Conservation (phyloP, 2,329 filamentous ascomycete species). For the Nigrograna mackinnonii region DNA sequence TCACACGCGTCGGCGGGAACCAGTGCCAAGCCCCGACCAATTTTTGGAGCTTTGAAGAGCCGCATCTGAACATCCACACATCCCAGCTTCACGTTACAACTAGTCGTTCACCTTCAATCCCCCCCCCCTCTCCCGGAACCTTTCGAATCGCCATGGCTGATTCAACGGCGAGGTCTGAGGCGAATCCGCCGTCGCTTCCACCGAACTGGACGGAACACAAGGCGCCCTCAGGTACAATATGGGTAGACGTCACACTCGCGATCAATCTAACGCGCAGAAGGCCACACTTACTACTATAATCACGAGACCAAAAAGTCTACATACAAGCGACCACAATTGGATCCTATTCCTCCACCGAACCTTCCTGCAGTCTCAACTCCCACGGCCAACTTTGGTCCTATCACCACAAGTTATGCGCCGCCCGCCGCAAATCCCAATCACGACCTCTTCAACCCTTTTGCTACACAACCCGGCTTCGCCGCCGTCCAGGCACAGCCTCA, state of each 20-base stretch:
- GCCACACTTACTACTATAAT: constrained; percentile 89
- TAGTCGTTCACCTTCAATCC: not conserved
- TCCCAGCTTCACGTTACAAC: not conserved
- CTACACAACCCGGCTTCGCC: constrained; percentile 4
- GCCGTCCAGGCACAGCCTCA: not conserved
- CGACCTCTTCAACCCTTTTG: constrained; percentile 40
- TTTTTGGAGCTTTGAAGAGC: constrained; percentile 21
- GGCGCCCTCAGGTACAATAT: constrained; percentile 68
- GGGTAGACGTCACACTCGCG: not conserved
- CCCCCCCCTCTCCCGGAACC: not conserved
- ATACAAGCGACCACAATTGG: constrained; percentile 69
- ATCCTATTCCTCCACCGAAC: constrained; percentile 11
- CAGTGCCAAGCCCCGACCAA: constrained; percentile 29
- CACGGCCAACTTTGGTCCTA: too few relatives aligned
- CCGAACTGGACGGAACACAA: constrained; percentile 93
- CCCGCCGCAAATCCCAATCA: constrained; percentile 9
- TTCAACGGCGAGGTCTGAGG: constrained; percentile 33
- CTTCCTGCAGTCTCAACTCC: constrained; percentile 6
- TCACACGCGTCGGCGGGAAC: constrained; percentile 34
- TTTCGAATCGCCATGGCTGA: constrained; percentile 35
- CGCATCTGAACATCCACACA: constrained; percentile 11
- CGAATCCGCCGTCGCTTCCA: constrained; percentile 62
- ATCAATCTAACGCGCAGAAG: constrained; percentile 47
- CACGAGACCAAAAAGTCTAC: constrained; percentile 81
- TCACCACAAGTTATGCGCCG: constrained; percentile 5